Evolutionary conservation across 106 monocot genomes (phyloP).

Genomic region (Iris macrosiphon): DNA sequence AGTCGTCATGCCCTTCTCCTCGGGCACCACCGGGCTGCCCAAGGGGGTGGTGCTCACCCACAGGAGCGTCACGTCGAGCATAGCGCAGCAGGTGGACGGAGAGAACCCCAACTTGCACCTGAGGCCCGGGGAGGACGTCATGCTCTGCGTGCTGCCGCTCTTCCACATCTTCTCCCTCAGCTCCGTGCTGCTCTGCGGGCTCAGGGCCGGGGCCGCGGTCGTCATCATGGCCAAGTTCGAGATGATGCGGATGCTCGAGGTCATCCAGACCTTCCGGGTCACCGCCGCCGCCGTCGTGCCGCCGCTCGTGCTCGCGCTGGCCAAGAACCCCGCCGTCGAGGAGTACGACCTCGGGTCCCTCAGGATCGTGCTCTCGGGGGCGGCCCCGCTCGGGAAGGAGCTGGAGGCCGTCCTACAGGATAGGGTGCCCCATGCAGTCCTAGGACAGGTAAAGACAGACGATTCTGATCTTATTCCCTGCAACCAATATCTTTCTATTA

Average conservation of each 20-base stretch:
- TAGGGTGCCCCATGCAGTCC: constrained; percentile 68
- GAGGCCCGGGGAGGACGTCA: constrained; percentile 41
- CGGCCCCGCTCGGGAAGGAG: constrained; percentile 89
- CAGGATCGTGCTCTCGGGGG: constrained; percentile 74
- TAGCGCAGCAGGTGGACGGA: constrained; percentile 93
- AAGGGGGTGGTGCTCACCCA: constrained; percentile 88
- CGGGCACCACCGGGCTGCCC: constrained; percentile 87
- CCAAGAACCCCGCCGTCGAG: constrained; percentile 67
- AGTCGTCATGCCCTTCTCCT: constrained; percentile 84
- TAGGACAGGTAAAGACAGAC: constrained; percentile 62
- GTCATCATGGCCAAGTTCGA: constrained; percentile 84
- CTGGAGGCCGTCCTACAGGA: constrained; percentile 47
- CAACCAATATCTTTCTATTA: too few species aligned
- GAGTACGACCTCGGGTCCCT: constrained; percentile 67
- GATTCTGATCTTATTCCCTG: neutral
- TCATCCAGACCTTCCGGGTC: constrained; percentile 51
- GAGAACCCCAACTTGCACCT: constrained; percentile 83
- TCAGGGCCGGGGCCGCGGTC: constrained; percentile 75
- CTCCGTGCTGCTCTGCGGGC: constrained; percentile 72
- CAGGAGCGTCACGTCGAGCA: constrained; percentile 45
- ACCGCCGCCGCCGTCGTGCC: constrained; percentile 87
- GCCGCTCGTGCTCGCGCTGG: constrained; percentile 79
- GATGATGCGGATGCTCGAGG: constrained; percentile 49
- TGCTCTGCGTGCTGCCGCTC: constrained; percentile 87
- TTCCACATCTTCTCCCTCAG: constrained; percentile 91